phyloP scores from a whole-genome alignment of 2,329 filamentous ascomycete species.

The Juglanconis juglandina region DNA sequence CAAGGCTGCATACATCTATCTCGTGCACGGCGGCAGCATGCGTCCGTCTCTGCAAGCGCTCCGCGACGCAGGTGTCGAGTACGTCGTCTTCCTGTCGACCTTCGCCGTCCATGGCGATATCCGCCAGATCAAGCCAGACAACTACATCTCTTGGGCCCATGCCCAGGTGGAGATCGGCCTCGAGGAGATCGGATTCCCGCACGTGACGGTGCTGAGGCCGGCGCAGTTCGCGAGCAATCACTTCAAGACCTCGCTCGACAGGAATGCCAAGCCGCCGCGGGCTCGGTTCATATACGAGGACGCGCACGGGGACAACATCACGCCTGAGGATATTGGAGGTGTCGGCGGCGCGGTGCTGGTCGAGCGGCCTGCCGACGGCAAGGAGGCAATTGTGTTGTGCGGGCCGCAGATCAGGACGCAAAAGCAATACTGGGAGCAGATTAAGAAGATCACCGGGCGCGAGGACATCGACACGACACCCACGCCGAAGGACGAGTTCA shows the following conservation, averaged over 20 bases:
- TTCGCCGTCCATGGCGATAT: constrained; percentile 25
- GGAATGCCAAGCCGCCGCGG: constrained; percentile 21
- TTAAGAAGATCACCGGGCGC: constrained; percentile 29
- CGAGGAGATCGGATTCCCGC: constrained; percentile 35
- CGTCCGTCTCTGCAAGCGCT: constrained; percentile 37
- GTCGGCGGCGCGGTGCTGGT: constrained; percentile 38
- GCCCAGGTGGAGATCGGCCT: constrained; percentile 42
- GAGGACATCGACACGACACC: constrained; percentile 23
- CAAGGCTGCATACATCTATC: constrained; percentile 47
- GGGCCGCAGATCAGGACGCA: constrained; percentile 33
- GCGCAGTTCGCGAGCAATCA: constrained; percentile 43
- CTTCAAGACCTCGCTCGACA: constrained; percentile 12
- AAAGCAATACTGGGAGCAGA: constrained; percentile 25
- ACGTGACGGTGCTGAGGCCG: constrained; percentile 37
- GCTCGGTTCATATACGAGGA: constrained; percentile 27
- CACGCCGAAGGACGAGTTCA: constrained; percentile 1
- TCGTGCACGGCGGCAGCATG: constrained; percentile 33
- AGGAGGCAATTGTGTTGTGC: constrained; percentile 32
- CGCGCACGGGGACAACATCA: constrained; percentile 38
- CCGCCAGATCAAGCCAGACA: constrained; percentile 23
- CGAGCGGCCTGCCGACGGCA: constrained; percentile 25
- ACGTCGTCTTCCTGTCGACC: constrained; percentile 42
- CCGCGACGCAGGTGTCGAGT: constrained; percentile 41
- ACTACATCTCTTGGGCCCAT: constrained; percentile 38
- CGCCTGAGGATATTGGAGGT: constrained; percentile 42